phyloP scores from a whole-genome alignment of 805 yeast species.

The Wickerhamiella shivajii region DNA sequence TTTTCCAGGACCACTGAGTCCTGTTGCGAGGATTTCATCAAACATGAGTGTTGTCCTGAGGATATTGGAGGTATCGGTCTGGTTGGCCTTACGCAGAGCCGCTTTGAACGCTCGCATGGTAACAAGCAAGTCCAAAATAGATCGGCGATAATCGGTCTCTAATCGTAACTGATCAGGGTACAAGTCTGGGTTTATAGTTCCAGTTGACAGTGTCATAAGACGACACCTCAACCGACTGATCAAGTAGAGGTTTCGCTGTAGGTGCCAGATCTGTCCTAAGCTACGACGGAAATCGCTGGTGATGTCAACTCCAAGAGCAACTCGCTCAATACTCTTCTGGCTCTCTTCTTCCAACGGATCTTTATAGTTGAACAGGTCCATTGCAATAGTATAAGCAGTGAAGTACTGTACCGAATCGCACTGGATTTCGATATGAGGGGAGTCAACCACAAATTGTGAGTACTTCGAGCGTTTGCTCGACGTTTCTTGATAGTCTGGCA shows the following conservation, averaged over 20 bases:
- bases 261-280: slow-evolving; percentile 30
- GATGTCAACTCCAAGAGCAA: slow-evolving; percentile 57
- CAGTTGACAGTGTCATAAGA: slow-evolving; percentile 27
- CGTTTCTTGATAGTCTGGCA: no score
- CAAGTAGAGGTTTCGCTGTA: slow-evolving; percentile 37
- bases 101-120: slow-evolving; percentile 25
- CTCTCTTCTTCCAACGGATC: slow-evolving; percentile 54
- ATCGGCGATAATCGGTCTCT: slow-evolving; percentile 21
- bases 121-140: slow-evolving; percentile 21
- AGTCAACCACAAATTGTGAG: slow-evolving; percentile 31
- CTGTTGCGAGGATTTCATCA: slow-evolving; percentile 56
- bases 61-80: slow-evolving; percentile 22
- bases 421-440: slow-evolving; percentile 52
- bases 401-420: slow-evolving; percentile 65
- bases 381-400: slow-evolving; percentile 45
- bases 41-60: slow-evolving; percentile 41
- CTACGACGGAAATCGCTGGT: slow-evolving; percentile 38
- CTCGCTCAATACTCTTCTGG: slow-evolving; percentile 45
- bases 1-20: slow-evolving; percentile 41
- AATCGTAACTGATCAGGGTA: slow-evolving; percentile 18
- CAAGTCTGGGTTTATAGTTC: slow-evolving; percentile 14
- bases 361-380: slow-evolving; percentile 51
- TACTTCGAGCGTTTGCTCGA: slow-evolving; percentile 5
- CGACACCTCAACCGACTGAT: slow-evolving; percentile 31
- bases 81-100: slow-evolving; percentile 20